Percentiles rank a stretch among this genome's conserved stretches.
Conservation (phyloP, 1,139 yeast species). For the Pichia sp. region DNA sequence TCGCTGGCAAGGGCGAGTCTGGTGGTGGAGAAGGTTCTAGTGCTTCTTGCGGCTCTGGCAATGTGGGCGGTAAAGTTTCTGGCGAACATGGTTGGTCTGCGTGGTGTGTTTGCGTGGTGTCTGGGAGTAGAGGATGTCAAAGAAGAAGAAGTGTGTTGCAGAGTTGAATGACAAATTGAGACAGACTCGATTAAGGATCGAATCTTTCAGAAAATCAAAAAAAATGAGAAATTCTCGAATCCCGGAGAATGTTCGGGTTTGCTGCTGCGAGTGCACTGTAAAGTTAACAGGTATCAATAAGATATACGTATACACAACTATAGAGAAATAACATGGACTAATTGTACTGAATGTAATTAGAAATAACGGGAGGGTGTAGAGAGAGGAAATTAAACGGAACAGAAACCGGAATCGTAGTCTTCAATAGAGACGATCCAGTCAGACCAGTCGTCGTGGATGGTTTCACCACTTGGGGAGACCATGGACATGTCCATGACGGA, state of each 20-base stretch:
- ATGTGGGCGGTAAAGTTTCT: background rate
- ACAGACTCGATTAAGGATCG: too few species aligned
- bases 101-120: background rate
- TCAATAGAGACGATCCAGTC: constrained; percentile 12
- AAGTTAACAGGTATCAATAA: too few species aligned
- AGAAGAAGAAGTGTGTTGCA: too few species aligned
- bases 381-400: constrained; percentile 7
- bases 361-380: too few species aligned
- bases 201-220: background rate
- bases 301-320: too few species aligned
- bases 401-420: constrained; percentile 10
- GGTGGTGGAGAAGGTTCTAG: background rate
- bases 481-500: constrained; percentile 10
- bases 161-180: too few species aligned
- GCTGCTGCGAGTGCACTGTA: too few species aligned
- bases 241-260: too few species aligned
- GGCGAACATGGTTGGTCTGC: too few species aligned
- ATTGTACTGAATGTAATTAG: too few species aligned
- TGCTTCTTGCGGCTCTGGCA: background rate
- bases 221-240: too few species aligned
- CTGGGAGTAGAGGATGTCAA: background rate
- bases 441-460: constrained; percentile 11
- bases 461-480: constrained; percentile 13
- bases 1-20: constrained; percentile 3
- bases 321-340: too few species aligned